These are phyloP conservation scores for Scheffersomyces stambukii DNA, from an alignment of 1,139 yeast species.

Conservation along the genomic window DNA sequence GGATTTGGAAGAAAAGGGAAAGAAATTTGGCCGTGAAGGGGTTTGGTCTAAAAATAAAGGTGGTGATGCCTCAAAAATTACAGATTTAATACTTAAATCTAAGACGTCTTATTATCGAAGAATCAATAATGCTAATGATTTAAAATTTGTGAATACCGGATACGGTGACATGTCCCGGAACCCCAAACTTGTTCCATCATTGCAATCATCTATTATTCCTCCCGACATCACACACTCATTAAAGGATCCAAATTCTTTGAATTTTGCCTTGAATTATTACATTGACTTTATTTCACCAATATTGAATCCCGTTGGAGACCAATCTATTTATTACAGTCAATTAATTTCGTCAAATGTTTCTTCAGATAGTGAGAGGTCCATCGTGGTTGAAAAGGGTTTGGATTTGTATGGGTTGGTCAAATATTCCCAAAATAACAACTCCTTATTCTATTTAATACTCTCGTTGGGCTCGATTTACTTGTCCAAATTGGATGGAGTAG, in stretches of 20 bases:
- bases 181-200: slow-evolving; percentile 7
- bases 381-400: slow-evolving; percentile 22
- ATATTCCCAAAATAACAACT: slow-evolving; percentile 20
- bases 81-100: slow-evolving; percentile 11
- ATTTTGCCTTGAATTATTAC: slow-evolving; percentile 24
- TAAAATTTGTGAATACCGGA: slow-evolving; percentile 18
- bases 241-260: slow-evolving; percentile 14
- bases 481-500: slow-evolving; percentile 13
- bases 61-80: slow-evolving; percentile 8
- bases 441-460: slow-evolving; percentile 22
- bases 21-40: slow-evolving; percentile 30
- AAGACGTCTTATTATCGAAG: slow-evolving; percentile 12
- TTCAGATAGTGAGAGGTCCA: slow-evolving; percentile 5
- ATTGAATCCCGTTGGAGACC: slow-evolving; percentile 21
- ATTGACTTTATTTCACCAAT: slow-evolving; percentile 25
- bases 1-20: slow-evolving; percentile 26
- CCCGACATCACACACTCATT: slow-evolving; percentile 15
- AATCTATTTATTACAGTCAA: slow-evolving; percentile 13
- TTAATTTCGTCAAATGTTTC: slow-evolving; percentile 2
- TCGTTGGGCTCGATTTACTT: slow-evolving; percentile 24
- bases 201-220: slow-evolving; percentile 16
- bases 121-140: slow-evolving; percentile 11
- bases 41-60: slow-evolving; percentile 18
- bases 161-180: slow-evolving; percentile 11
- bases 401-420: slow-evolving; percentile 20